These are phyloP conservation scores for Sclerotinia trifoliorum DNA, from an alignment of 2,329 filamentous ascomycete genomes.

Conservation along the genomic window DNA sequence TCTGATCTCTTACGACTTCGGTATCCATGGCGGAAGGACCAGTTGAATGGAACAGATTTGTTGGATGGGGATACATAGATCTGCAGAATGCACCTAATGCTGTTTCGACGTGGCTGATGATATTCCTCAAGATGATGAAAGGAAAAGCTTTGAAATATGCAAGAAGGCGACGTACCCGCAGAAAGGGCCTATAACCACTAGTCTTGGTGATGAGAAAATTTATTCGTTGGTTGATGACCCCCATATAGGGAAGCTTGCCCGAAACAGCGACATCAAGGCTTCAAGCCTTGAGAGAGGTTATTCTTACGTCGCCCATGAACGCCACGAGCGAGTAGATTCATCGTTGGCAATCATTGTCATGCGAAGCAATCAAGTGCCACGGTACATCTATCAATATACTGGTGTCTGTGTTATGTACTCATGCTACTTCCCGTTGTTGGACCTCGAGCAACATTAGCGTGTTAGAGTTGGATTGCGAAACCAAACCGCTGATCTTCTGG, in stretches of 20 bases:
- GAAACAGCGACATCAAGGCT: neutral
- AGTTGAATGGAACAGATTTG: constrained; percentile 27
- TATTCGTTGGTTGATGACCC: constrained; percentile 9
- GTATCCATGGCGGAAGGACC: constrained; percentile 14
- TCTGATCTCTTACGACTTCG: constrained; percentile 24
- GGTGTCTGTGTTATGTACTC: constrained; percentile 24
- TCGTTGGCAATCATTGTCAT: constrained; percentile 20
- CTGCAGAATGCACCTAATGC: constrained; percentile 17
- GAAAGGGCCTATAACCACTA: neutral
- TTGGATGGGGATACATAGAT: constrained; percentile 25
- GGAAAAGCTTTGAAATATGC: constrained; percentile 26
- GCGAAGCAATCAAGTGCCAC: constrained; percentile 15
- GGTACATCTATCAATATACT: constrained; percentile 21
- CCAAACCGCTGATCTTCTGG: constrained; percentile 30
- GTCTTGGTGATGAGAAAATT: constrained; percentile 2
- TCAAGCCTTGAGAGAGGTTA: constrained; percentile 15
- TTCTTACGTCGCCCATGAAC: constrained; percentile 8
- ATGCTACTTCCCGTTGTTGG: constrained; percentile 33
- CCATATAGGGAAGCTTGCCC: neutral
- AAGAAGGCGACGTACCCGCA: constrained; percentile 25
- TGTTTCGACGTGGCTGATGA: constrained; percentile 22
- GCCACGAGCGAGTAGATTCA: constrained; percentile 20
- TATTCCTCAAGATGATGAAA: constrained; percentile 17
- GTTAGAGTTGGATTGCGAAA: constrained; percentile 21
- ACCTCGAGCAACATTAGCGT: constrained; percentile 33